Evolutionary conservation across 345 rosid species (phyloP), one percentile per base, ranked within the genome.

Genomic region (Aegle marmelos): DNA sequence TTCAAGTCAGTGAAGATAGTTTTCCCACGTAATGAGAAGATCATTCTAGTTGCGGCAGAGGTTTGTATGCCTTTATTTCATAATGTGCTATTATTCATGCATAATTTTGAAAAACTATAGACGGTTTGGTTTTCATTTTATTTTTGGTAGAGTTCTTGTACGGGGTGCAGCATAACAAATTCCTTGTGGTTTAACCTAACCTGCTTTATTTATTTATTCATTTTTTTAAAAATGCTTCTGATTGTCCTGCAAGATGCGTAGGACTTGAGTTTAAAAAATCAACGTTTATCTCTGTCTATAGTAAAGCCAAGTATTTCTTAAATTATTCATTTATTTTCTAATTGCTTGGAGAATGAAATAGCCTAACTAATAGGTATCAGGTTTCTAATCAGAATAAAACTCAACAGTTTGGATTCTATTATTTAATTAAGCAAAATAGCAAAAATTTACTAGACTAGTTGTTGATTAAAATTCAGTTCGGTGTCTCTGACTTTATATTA

Each of bases 1-100:
- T 56, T 89, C 56, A 77, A 81, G 41, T 88, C 93, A 76, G 89
- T 88, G 73, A 83, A 83, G 83, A 80, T 93, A 76, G 82, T 85
- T 76, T 79, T 84, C 84, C 88, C 95, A 74, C 85, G 41, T 70
- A 79, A 85, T 73, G 78, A 86, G 84, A 88, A 82, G 80, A 86
- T 83, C 80, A 86, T 95, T 82, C 79, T 91, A 74, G 81, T 78
- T 31, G 84, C 79, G 33, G 80, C 82, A 83, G 79, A 73, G 94
- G 93, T 95, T 74, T 69, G 91, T 84, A 71, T 83, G 76, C 73
- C 79, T 69, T 70, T 71, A 68, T 73, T 57, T 31, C 39, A 27
- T 31, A 9, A 41, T 14, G 50, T 70, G 22, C 56, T 39, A 50
- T 60, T 45, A 17, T 63, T 31, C 34, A 64, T 31, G 71, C 62